These are phyloP conservation scores for Mycosphaerelloides madeirae DNA, from an alignment of 2,329 filamentous ascomycete genomes.

Conservation along the genomic window DNA sequence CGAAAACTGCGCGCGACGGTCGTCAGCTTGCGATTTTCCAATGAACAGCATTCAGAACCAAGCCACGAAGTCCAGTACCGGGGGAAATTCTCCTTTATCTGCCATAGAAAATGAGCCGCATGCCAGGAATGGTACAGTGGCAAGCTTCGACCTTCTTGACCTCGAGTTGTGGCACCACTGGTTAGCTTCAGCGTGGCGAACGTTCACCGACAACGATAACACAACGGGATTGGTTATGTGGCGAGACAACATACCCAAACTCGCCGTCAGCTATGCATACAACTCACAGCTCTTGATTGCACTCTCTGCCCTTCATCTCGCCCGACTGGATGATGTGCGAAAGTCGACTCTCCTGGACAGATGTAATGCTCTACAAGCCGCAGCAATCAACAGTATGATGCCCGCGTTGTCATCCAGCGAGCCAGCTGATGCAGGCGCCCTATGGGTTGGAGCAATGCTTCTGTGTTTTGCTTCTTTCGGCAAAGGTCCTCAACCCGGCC, in stretches of 20 bases:
- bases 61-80: background rate
- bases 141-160: conserved; percentile 15
- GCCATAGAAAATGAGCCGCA: no score
- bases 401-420: conserved; percentile 3
- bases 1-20: conserved; percentile 15
- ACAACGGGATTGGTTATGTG: conserved; percentile 1
- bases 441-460: conserved; percentile 15
- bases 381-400: conserved; percentile 17
- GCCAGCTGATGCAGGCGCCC: conserved; percentile 1
- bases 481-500: conserved; percentile 16
- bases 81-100: no score
- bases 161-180: conserved; percentile 19
- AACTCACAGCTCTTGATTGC: conserved; percentile 18
- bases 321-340: conserved; percentile 5
- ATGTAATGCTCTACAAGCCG: conserved; percentile 11
- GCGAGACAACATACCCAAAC: conserved; percentile 11
- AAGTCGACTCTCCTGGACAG: conserved; percentile 3
- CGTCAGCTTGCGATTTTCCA: conserved; percentile 12
- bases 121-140: background rate
- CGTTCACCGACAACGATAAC: background rate
- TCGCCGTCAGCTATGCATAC: conserved; percentile 14
- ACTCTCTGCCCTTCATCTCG: conserved; percentile 21
- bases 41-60: background rate
- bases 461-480: conserved; percentile 16
- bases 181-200: conserved; percentile 8